Conservation (phyloP, 2,329 filamentous ascomycete species). For the Botrytis pseudocinerea region DNA sequence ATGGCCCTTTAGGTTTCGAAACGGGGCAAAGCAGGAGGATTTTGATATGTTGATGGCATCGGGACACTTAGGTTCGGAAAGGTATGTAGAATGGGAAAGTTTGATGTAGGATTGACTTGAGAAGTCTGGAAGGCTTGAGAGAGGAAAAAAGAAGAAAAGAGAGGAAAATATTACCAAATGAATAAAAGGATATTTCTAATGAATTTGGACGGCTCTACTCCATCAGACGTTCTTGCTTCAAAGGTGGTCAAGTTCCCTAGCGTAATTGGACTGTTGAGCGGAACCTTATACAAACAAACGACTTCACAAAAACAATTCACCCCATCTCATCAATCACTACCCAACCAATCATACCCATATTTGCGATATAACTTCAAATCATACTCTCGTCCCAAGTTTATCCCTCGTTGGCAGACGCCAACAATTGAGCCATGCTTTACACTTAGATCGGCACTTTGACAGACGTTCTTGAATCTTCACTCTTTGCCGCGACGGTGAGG, state of each 20-base stretch:
- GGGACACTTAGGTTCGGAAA: conserved; percentile 4
- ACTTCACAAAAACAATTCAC: not conserved
- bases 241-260: not conserved
- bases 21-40: conserved; percentile 12
- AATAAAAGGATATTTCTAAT: no score
- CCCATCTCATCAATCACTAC: not conserved
- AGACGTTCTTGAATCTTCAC: not conserved
- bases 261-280: not conserved
- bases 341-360: not conserved
- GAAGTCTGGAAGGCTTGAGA: not conserved
- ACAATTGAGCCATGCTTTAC: not conserved
- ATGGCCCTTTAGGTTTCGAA: conserved; percentile 25
- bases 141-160: not conserved
- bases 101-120: not conserved
- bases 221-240: not conserved
- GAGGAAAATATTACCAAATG: not conserved
- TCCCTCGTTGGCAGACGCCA: not conserved
- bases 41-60: conserved; percentile 13
- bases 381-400: not conserved
- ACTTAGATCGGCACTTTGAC: not conserved
- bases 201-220: not conserved
- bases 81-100: conserved; percentile 38
- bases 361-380: not conserved
- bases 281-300: not conserved
- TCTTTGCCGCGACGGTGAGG: not conserved